Evolutionary conservation across 192 early-diverging fungal species (phyloP).

Genomic region (Mortierella claussenii): DNA sequence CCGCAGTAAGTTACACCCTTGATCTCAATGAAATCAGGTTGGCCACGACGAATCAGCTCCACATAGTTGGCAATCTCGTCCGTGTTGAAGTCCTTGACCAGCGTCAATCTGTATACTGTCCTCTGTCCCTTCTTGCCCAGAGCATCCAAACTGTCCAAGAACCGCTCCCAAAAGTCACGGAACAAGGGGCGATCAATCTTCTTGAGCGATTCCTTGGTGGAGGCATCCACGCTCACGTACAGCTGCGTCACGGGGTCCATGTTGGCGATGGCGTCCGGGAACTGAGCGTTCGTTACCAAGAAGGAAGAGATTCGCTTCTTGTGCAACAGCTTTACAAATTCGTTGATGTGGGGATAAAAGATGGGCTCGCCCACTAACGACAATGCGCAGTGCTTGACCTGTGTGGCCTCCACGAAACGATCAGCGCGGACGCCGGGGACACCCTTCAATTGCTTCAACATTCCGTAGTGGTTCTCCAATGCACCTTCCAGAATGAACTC

Average conservation of each 20-base stretch:
- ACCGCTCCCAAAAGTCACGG: conserved; percentile 82
- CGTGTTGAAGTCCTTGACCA: conserved; percentile 80
- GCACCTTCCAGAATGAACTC: conserved; percentile 74
- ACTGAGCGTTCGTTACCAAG: conserved; percentile 82
- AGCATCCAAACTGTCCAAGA: conserved; percentile 69
- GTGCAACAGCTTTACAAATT: conserved; percentile 74
- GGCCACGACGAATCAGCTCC: conserved; percentile 68
- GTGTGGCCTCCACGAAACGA: conserved; percentile 74
- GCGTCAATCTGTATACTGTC: conserved; percentile 78
- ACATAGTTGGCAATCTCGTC: conserved; percentile 74
- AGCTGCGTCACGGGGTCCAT: conserved; percentile 78
- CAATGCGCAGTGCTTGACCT: conserved; percentile 72
- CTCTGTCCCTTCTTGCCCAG: conserved; percentile 75
- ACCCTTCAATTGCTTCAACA: conserved; percentile 81
- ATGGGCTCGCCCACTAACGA: conserved; percentile 77
- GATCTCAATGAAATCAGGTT: conserved; percentile 78
- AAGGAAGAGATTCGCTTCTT: conserved; percentile 75
- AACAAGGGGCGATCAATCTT: conserved; percentile 82
- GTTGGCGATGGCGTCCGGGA: conserved; percentile 70
- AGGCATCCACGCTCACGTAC: conserved; percentile 81
- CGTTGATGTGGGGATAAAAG: conserved; percentile 81
- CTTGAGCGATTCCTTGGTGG: conserved; percentile 78
- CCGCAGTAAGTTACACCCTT: conserved; percentile 85
- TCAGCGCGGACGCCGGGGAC: conserved; percentile 82
- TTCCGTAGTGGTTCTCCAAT: conserved; percentile 75